A percentile compares a stretch with the other conserved stretches of the same genome.
These are phyloP conservation scores for Pestalotiopsis sp. DNA, from an alignment of 2,329 filamentous ascomycete genomes.

Conservation along the genomic window DNA sequence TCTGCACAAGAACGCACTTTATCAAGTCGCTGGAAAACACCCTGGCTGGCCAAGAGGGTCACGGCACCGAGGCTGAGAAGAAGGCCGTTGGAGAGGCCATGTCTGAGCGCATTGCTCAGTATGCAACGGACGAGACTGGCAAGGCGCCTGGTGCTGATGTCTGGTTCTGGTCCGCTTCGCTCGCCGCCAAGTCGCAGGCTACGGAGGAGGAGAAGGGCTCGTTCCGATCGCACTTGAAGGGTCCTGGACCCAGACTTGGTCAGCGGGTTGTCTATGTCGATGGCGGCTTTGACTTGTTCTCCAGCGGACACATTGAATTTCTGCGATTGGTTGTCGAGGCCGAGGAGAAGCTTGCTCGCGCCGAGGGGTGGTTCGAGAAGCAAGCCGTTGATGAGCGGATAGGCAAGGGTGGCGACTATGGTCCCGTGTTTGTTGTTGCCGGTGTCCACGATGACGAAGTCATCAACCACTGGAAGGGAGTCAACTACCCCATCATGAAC, in stretches of 20 bases:
- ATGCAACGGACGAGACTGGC: conserved; percentile 85
- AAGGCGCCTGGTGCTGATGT: conserved; percentile 79
- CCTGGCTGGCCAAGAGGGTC: conserved; percentile 73
- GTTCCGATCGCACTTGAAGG: conserved; percentile 71
- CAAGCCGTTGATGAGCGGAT: conserved; percentile 65
- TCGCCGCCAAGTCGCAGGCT: conserved; percentile 46
- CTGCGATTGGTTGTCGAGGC: conserved; percentile 74
- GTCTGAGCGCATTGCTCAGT: conserved; percentile 77
- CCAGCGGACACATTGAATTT: conserved; percentile 95
- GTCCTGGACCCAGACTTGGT: conserved; percentile 71
- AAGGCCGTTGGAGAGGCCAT: conserved; percentile 67
- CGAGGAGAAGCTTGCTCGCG: conserved; percentile 70
- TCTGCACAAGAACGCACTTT: conserved; percentile 94
- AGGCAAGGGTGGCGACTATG: conserved; percentile 73
- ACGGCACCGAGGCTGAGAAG: conserved; percentile 69
- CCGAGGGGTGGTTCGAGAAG: conserved; percentile 75
- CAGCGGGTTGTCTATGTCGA: conserved; percentile 94
- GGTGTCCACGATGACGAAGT: conserved; percentile 94
- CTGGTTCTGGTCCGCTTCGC: conserved; percentile 76
- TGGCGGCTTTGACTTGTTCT: conserved; percentile 95
- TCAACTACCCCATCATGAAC: conserved; percentile 99
- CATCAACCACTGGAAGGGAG: conserved; percentile 94
- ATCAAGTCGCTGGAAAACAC: conserved; percentile 76
- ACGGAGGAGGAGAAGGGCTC: conserved; percentile 63
- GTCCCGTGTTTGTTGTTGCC: conserved; percentile 84